phyloP scores from a whole-genome alignment of 1,284 basidiomycete genomes.

The Tilletia horrida region DNA sequence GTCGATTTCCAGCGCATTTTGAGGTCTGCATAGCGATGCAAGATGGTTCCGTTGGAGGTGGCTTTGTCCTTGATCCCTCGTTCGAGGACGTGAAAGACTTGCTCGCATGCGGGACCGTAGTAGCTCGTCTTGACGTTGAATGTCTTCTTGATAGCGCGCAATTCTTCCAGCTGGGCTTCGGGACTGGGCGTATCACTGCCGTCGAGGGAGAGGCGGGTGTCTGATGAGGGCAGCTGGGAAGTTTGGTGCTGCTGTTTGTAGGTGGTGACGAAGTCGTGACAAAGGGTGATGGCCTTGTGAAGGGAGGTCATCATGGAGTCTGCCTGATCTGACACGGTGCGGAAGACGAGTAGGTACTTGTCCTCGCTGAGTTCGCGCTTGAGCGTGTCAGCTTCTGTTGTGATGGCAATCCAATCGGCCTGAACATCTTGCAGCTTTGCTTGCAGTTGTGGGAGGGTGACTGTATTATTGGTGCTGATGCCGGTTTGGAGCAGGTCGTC shows the following conservation, averaged over 20 bases:
- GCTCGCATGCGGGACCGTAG: constrained; percentile 86
- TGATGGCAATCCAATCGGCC: constrained; percentile 74
- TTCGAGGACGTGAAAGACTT: constrained; percentile 87
- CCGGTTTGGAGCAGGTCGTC: constrained; percentile 21
- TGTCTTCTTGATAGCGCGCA: constrained; percentile 30
- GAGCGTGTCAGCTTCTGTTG: constrained; percentile 74
- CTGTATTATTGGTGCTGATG: constrained; percentile 23
- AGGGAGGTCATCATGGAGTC: constrained; percentile 94
- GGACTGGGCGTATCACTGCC: not conserved
- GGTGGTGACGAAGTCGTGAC: constrained; percentile 62
- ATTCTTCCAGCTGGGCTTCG: constrained; percentile 23
- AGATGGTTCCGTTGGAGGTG: constrained; percentile 88
- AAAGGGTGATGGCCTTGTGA: constrained; percentile 81
- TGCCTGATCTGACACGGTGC: constrained; percentile 84
- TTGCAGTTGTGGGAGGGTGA: constrained; percentile 23
- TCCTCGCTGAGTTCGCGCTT: constrained; percentile 90
- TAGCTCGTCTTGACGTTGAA: constrained; percentile 61
- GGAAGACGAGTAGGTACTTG: constrained; percentile 90
- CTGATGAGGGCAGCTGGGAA: not conserved
- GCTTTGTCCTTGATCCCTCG: constrained; percentile 83
- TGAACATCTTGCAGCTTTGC: constrained; percentile 29
- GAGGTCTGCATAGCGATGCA: constrained; percentile 79
- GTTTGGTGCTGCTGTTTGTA: constrained; percentile 20
- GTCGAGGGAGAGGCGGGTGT: not conserved
- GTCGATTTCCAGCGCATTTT: constrained; percentile 76